Percentiles rank a stretch among this genome's conserved stretches.
phyloP scores from a whole-genome alignment of 176 grass and related monocot species.

The Phoenix dactylifera region DNA sequence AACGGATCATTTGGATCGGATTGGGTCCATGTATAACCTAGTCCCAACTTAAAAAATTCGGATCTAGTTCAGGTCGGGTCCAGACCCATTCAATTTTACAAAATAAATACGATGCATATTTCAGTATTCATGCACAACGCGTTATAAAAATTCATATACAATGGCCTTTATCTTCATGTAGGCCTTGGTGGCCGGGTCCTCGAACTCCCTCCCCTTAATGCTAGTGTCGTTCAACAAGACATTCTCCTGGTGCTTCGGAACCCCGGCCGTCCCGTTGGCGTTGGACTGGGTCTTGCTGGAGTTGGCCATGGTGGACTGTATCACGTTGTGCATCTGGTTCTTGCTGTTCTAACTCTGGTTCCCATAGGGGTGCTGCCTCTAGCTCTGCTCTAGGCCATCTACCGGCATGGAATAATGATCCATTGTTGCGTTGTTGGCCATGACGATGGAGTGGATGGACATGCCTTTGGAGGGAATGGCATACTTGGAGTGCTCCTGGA shows the following conservation, averaged over 20 bases:
- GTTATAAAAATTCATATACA: no score
- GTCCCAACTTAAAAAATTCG: no score
- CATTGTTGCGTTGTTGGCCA: constrained; percentile 57
- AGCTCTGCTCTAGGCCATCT: constrained; percentile 22
- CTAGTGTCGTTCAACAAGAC: constrained; percentile 39
- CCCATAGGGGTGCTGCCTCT: constrained; percentile 21
- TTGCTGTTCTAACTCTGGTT: constrained; percentile 20
- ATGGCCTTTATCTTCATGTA: no score
- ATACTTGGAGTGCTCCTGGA: constrained; percentile 58
- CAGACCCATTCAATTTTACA: no score
- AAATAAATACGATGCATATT: no score
- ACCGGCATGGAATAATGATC: neutral
- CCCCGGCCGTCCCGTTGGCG: neutral
- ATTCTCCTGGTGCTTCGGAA: constrained; percentile 12
- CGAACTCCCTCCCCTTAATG: constrained; percentile 66
- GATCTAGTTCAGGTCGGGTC: no score
- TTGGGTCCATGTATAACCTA: no score
- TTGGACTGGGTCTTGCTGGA: constrained; percentile 22
- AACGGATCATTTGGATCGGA: no score
- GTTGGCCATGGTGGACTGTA: constrained; percentile 78
- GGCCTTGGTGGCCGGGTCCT: no score
- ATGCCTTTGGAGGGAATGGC: constrained; percentile 48
- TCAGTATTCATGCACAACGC: no score
- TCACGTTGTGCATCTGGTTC: constrained; percentile 24
- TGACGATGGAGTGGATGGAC: constrained; percentile 70